Conservation (phyloP, 2,329 filamentous ascomycete species). For the Pseudogymnoascus sp. region DNA sequence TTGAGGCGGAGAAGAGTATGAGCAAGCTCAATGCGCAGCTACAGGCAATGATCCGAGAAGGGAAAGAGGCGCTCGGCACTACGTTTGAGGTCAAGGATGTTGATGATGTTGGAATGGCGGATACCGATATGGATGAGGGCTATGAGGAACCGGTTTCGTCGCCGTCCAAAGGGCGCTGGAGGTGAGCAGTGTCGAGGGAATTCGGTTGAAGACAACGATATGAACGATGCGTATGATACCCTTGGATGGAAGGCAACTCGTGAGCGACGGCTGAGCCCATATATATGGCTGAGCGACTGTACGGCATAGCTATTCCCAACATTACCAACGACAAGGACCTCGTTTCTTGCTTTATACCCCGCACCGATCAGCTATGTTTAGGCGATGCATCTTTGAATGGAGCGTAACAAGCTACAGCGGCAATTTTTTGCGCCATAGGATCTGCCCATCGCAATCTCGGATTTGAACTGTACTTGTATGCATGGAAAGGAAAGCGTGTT, state of each 20-base stretch:
- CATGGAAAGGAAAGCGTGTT: not conserved
- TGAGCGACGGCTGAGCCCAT: not conserved
- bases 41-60: conserved; percentile 80
- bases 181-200: not conserved
- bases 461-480: conserved; percentile 3
- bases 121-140: not conserved
- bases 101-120: conserved; percentile 7
- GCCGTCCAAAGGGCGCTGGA: not conserved
- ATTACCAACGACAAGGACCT: not conserved
- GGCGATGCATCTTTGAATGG: not conserved
- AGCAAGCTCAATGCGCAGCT: conserved; percentile 70
- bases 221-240: conserved; percentile 7
- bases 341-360: not conserved
- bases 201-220: not conserved
- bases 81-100: conserved; percentile 51
- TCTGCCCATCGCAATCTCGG: not conserved
- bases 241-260: not conserved
- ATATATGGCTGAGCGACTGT: not conserved
- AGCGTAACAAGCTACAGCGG: not conserved
- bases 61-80: conserved; percentile 74
- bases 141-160: not conserved
- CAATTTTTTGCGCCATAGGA: not conserved
- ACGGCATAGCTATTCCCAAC: not conserved
- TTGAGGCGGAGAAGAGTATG: conserved; percentile 70
- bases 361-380: not conserved